Conservation (phyloP, 2,329 filamentous ascomycete species). For the Ophiostoma ulmi region DNA sequence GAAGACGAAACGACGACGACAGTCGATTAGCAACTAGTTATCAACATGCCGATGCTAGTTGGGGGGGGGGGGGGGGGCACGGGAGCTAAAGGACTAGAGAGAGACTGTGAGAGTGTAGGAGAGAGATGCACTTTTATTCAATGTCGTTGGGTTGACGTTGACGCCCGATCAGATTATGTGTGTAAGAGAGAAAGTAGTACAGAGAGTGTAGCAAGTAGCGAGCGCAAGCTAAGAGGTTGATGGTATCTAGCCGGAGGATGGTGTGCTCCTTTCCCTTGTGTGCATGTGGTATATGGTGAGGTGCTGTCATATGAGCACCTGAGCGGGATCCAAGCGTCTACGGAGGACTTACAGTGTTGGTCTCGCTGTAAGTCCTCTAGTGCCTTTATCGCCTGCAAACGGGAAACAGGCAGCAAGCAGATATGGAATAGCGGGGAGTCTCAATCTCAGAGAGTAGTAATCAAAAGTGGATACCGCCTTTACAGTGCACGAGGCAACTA, state of each 20-base stretch:
- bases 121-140: neutral
- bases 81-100: neutral
- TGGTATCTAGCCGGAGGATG: constrained; percentile 5
- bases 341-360: neutral
- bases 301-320: constrained; percentile 8
- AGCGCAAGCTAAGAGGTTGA: neutral
- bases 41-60: neutral
- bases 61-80: neutral
- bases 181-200: neutral
- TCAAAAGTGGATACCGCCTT: neutral
- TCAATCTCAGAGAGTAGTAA: neutral
- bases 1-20: neutral
- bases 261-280: neutral
- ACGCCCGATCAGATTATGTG: neutral
- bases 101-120: neutral
- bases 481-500: neutral
- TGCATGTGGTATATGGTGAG: neutral
- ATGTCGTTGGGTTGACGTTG: neutral
- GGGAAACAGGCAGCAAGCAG: neutral
- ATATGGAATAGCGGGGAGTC: constrained; percentile 7
- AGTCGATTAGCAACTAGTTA: neutral
- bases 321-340: neutral
- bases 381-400: no score
- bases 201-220: neutral
- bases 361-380: neutral